phyloP scores from a whole-genome alignment of 495 filamentous ascomycete species.

The Penicillium maclennaniae region DNA sequence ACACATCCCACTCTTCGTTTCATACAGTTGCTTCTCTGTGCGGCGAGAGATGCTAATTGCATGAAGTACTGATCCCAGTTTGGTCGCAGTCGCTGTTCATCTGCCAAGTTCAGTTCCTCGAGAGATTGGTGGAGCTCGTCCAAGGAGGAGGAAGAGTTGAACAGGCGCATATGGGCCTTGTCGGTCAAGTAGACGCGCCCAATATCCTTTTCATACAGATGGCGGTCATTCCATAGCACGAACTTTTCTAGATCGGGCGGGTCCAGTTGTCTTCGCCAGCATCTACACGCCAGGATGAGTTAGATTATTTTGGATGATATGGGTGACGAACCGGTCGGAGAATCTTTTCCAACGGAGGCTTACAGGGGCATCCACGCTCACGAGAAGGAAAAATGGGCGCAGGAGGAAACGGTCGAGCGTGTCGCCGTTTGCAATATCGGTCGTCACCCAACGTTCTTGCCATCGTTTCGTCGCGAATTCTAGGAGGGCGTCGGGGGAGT shows the following conservation, averaged over 20 bases:
- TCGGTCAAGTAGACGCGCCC: conserved; percentile 72
- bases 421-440: conserved; percentile 64
- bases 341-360: conserved; percentile 76
- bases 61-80: conserved; percentile 98
- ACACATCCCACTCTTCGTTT: conserved; percentile 94
- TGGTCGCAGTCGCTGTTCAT: conserved; percentile 79
- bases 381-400: conserved; percentile 87
- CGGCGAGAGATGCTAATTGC: conserved; percentile 86
- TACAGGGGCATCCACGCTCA: conserved; percentile 88
- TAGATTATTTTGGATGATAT: neutral
- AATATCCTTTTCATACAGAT: conserved; percentile 64
- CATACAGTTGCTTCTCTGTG: conserved; percentile 95
- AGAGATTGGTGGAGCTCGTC: conserved; percentile 65
- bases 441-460: conserved; percentile 78
- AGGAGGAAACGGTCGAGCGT: conserved; percentile 68
- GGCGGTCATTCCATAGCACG: conserved; percentile 66
- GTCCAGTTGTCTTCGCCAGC: conserved; percentile 35
- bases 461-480: conserved; percentile 83
- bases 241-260: conserved; percentile 72
- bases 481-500: conserved; percentile 58
- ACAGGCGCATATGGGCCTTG: conserved; percentile 73
- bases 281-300: conserved; percentile 30
- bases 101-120: conserved; percentile 63
- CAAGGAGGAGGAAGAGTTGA: conserved; percentile 76
- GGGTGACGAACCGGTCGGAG: conserved; percentile 44